These are phyloP conservation scores for Trichoderma sp. DNA, from an alignment of 2,329 filamentous ascomycete species.

Conservation along the genomic window DNA sequence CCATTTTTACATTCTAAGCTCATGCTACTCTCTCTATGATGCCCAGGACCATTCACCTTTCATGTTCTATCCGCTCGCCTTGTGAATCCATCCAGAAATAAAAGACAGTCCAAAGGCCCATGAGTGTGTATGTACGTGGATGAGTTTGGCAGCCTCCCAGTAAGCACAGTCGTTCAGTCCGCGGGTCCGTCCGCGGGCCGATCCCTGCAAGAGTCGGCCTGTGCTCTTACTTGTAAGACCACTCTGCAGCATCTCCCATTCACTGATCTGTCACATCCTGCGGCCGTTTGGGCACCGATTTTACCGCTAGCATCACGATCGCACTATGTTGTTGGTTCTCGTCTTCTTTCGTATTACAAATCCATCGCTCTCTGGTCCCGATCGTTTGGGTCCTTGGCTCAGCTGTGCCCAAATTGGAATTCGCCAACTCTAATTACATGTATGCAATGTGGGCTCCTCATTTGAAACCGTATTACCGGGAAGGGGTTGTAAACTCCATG, in stretches of 20 bases:
- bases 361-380: background rate
- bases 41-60: background rate
- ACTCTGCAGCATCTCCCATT: background rate
- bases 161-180: background rate
- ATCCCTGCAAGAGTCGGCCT: background rate
- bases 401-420: background rate
- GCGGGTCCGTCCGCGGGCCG: background rate
- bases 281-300: background rate
- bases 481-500: background rate
- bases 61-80: background rate
- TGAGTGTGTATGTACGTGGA: background rate
- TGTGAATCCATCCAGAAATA: background rate
- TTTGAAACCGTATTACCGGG: background rate
- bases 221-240: background rate
- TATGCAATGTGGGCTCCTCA: background rate
- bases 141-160: background rate
- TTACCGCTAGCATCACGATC: background rate
- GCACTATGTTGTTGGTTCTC: background rate
- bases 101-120: background rate
- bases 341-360: background rate
- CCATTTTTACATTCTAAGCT: too few species aligned
- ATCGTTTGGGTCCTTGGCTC: background rate
- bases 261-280: background rate
- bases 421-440: background rate
- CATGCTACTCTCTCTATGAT: too few species aligned